Base-by-base conservation (phyloP, 441 rosid species). In the Corymbia calophylla region DNA sequence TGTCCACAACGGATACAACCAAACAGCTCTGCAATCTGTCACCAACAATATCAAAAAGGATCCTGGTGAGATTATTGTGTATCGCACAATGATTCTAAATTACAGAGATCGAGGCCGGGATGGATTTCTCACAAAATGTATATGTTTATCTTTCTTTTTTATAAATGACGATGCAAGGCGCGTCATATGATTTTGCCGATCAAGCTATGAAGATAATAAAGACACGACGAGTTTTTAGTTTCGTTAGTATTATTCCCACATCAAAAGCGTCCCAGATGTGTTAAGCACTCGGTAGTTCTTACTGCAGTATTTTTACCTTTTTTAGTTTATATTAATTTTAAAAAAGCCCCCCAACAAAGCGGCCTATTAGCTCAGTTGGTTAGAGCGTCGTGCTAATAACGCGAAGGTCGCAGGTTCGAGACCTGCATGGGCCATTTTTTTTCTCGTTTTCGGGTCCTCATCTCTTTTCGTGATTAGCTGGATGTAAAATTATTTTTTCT, bases 391-490 rank as follows among this genome's bases (percentile, higher is more conserved):
- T 87, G 88, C 80, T 87, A 87, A 87, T 62, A 87, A 87, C 88
- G 88, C 88, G 81, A 87, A 87, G 88, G 88, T 87, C 88, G 56
- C 88, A 87, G 88, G 88, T 87, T 87, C 77, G 88, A 87, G 77
- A 87, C 88, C 81, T 58, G 88, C 88, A 87, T 87, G 80, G 87
- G 87, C 87, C 87, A 87, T 7, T 1, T 0, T 77, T 16, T 10
- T 5, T 29, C 31, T 3, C 3, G 5, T 29, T 12, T 29, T 60
- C 18, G 44, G 44, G 44, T 39, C 44, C 44, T 39, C 39, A 5
- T 39, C 44, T 39, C 44, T 39, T 39, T 39, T 39, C 44, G 44
- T 39, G 44, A 39, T 39, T 39, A 39, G 6, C 44, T 39, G 44
- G 44, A 39, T 39, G 44, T 39, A 39, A 39, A 39, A 39, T 39